Conservation (phyloP, 257 asterid genomes). For the Coffea canephora region DNA sequence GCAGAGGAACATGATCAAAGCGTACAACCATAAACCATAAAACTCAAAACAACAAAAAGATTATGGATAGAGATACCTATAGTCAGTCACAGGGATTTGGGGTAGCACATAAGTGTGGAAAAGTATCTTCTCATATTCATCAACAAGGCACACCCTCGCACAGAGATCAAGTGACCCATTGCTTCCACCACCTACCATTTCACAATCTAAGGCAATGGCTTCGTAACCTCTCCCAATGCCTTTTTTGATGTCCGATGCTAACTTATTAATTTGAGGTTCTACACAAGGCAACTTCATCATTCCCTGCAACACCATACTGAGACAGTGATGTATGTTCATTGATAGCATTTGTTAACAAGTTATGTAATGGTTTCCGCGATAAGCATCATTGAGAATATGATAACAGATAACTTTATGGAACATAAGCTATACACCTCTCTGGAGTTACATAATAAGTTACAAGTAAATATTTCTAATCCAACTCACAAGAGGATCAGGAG, state of each 20-base stretch:
- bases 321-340: neutral
- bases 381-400: neutral
- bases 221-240: constrained; percentile 15
- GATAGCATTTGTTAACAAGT: neutral
- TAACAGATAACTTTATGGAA: neutral
- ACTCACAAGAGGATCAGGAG: constrained; percentile 45
- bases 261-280: constrained; percentile 29
- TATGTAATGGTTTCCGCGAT: neutral
- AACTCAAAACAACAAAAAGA: constrained; percentile 1
- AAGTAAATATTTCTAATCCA: neutral
- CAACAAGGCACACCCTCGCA: constrained; percentile 52
- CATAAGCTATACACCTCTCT: neutral
- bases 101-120: constrained; percentile 51
- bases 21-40: constrained; percentile 8
- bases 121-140: constrained; percentile 43
- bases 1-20: constrained; percentile 1
- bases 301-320: constrained; percentile 23
- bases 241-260: constrained; percentile 5
- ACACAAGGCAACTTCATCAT: constrained; percentile 18
- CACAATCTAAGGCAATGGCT: constrained; percentile 55
- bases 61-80: constrained; percentile 34
- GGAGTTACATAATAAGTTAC: neutral
- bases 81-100: constrained; percentile 42
- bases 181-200: constrained; percentile 61
- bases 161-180: constrained; percentile 56